Evolutionary conservation across 306 rosid genomes (phyloP).

Genomic region (Canavalia gladiata): DNA sequence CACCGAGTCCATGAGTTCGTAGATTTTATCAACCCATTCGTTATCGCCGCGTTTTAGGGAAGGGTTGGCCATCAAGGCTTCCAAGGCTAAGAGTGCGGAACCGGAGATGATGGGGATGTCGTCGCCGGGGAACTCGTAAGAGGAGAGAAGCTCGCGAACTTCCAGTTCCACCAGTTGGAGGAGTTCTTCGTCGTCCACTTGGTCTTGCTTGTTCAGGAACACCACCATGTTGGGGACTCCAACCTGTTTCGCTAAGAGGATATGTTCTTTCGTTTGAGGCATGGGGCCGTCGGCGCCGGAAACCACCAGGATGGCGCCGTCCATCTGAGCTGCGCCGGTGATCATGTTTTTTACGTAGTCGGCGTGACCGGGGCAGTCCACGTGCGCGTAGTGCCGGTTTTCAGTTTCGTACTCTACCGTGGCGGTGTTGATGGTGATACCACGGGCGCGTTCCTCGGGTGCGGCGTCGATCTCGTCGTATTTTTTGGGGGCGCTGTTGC

Average conservation of each 20-base stretch:
- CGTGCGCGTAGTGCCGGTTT: conserved; percentile 86
- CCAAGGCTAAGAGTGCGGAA: conserved; percentile 81
- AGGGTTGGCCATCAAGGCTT: conserved; percentile 78
- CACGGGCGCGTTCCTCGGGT: conserved; percentile 89
- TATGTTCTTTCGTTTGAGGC: conserved; percentile 90
- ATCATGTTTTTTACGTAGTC: conserved; percentile 87
- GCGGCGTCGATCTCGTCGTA: conserved; percentile 95
- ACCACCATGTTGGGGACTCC: conserved; percentile 91
- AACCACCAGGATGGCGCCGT: conserved; percentile 76
- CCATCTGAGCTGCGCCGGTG: conserved; percentile 93
- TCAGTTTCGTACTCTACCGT: conserved; percentile 90
- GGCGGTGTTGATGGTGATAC: conserved; percentile 88
- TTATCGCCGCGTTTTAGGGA: conserved; percentile 70
- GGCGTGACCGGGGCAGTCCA: conserved; percentile 89
- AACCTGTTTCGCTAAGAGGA: conserved; percentile 81
- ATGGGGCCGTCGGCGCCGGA: conserved; percentile 90
- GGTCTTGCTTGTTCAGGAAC: conserved; percentile 84
- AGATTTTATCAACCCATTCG: conserved; percentile 87
- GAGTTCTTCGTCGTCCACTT: conserved; percentile 88
- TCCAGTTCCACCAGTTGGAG: conserved; percentile 81
- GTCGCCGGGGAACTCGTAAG: conserved; percentile 89
- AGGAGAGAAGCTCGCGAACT: conserved; percentile 79
- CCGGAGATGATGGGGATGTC: conserved; percentile 83
- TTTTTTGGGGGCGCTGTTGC: conserved; percentile 72
- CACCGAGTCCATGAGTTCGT: conserved; percentile 75